Conservation (phyloP, 495 filamentous ascomycete genomes). For the Massariosphaeria phaeospora region DNA sequence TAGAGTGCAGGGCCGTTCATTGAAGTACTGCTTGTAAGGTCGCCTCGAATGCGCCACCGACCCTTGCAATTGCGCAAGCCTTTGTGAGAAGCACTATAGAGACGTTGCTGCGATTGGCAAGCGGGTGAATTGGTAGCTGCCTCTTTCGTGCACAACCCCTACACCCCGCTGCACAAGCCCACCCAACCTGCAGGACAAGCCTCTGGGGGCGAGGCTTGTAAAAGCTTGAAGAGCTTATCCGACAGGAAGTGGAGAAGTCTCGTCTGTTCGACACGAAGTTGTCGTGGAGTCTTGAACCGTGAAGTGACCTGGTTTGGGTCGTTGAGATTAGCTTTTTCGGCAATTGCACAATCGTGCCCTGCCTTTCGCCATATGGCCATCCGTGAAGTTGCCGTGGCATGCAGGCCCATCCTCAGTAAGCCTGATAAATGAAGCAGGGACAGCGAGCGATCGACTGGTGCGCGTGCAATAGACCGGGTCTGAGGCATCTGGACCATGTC, state of each 20-base stretch:
- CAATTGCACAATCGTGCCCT: no score
- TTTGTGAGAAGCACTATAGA: conserved; percentile 10
- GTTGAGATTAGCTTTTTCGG: no score
- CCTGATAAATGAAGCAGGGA: no score
- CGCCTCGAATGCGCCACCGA: conserved; percentile 15
- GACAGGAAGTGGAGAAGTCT: background rate
- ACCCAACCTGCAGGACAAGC: conserved; percentile 1
- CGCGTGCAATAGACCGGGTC: no score
- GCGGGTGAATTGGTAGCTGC: conserved; percentile 19
- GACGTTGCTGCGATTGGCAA: conserved; percentile 7
- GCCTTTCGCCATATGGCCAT: no score
- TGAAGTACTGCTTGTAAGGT: no score
- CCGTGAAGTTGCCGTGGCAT: no score
- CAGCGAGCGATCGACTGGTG: no score
- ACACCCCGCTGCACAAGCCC: background rate
- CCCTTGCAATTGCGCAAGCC: conserved; percentile 24
- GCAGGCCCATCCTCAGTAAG: no score
- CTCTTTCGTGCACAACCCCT: conserved; percentile 9
- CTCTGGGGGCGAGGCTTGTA: background rate
- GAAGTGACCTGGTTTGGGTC: background rate
- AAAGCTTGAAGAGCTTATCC: background rate
- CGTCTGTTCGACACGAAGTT: background rate
- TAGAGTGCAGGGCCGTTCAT: no score
- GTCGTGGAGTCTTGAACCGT: no score
- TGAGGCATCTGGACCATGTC: no score